Evolutionary conservation across 2,329 filamentous ascomycete species (phyloP), one percentile per base, ranked within the genome.

Genomic region (Hirsutella minnesotensis): DNA sequence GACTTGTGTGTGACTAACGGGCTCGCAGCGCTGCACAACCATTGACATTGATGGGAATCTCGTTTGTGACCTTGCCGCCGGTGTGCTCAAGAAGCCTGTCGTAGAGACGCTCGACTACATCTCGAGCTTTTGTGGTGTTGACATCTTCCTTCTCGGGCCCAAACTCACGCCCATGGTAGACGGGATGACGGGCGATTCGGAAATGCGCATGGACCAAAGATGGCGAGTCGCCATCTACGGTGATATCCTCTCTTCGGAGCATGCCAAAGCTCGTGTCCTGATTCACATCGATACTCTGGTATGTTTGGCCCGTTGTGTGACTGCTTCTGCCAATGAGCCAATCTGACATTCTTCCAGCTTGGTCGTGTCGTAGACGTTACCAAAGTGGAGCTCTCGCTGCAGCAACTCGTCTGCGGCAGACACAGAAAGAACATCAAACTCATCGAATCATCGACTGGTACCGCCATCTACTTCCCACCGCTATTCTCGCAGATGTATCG

Each of bases 261-360:
- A 96, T 64, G 92, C 92, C 43, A 98, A 98, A 73, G 95, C 90
- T 16, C 79, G 92, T 51, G 81, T 95, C 34, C 69, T 98, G 61
- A 94, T 96, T 62, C 92, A 95, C 73, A 96, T 98, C 59, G 92
- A 98, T 62, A 86, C 88, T 64, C 78, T 94, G 68, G 86, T 92
- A 74, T 46, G 48, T 39, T 41, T 10, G 24, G 12, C 19, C 16
- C 40, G 31, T 31, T 3, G 40, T n/a, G 4, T 19, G 10, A 16
- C 34, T 22, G 3, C 5, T 18, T 12, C 15, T 30, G 22, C 36
- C 39, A 9, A 24, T 34, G 13, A n/a, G 15, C 39, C 29, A n/a
- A 34, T 36, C 50, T 55, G 44, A 56, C 47, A 7, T 27, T 24
- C 4, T 18, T 16, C 20, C 57, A 85, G 81, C 79, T 87, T 47